Percentiles rank a stretch among this genome's conserved stretches.
Conservation (phyloP, 2,329 filamentous ascomycete genomes). For the Alternaria sp. region DNA sequence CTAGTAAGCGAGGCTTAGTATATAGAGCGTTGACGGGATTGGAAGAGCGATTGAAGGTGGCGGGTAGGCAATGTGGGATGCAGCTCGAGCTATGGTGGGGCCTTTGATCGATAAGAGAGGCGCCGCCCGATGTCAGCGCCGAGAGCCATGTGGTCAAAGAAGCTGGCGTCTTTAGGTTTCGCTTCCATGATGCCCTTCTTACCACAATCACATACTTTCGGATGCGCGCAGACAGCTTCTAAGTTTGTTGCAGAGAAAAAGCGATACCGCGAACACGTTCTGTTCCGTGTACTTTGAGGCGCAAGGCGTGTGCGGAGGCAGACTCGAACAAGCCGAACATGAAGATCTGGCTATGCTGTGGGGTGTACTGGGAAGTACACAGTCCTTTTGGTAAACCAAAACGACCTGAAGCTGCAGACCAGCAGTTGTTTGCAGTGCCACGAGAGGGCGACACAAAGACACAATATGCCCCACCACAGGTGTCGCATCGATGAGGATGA, state of each 20-base stretch:
- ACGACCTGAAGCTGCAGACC: slow-evolving; percentile 19
- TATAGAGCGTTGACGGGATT: slow-evolving; percentile 24
- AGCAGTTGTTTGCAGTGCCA: slow-evolving; percentile 25
- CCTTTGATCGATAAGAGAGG: slow-evolving; percentile 21
- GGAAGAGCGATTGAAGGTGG: slow-evolving; percentile 23
- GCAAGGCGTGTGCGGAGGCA: neutral
- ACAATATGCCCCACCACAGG: slow-evolving; percentile 16
- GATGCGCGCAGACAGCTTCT: neutral
- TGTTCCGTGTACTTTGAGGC: neutral
- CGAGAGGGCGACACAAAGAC: slow-evolving; percentile 13
- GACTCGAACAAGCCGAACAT: neutral
- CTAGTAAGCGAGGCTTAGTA: slow-evolving; percentile 15
- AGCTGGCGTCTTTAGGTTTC: neutral
- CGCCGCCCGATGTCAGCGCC: slow-evolving; percentile 7
- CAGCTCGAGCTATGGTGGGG: slow-evolving; percentile 36
- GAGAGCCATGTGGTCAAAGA: neutral
- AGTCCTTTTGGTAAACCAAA: slow-evolving; percentile 24
- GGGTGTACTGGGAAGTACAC: slow-evolving; percentile 29
- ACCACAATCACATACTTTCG: neutral
- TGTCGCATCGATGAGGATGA: slow-evolving; percentile 24
- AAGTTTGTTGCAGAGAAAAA: neutral
- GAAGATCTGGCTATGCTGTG: slow-evolving; percentile 33
- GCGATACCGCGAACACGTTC: neutral
- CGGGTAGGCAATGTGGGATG: slow-evolving; percentile 32
- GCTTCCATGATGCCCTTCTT: neutral